These are phyloP conservation scores for Pleurotus tuoliensis DNA, from an alignment of 768 basidiomycete genomes.

Conservation along the genomic window DNA sequence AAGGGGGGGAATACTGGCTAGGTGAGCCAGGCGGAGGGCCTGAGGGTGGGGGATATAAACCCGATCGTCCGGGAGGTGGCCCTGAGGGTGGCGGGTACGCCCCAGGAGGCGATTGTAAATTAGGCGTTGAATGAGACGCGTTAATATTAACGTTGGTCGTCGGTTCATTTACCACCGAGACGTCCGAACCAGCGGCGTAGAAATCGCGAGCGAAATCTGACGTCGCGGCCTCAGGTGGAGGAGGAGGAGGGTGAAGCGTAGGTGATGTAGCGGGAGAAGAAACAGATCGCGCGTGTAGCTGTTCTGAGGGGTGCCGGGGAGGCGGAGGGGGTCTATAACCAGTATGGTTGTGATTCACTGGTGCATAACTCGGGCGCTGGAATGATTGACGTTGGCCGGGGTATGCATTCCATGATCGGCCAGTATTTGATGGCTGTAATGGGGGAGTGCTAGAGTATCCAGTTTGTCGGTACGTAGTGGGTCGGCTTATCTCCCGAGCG, in stretches of 20 bases:
- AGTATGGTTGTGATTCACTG: background rate
- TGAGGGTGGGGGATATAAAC: conserved; percentile 23
- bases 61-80: conserved; percentile 15
- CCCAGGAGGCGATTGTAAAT: background rate
- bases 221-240: conserved; percentile 7
- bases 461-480: background rate
- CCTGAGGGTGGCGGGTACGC: background rate
- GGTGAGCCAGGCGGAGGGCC: conserved; percentile 16
- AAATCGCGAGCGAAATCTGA: conserved; percentile 67
- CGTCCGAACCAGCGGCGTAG: conserved; percentile 42
- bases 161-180: background rate
- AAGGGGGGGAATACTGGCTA: background rate
- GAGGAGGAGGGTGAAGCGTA: background rate
- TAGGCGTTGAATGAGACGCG: conserved; percentile 1
- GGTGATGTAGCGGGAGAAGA: conserved; percentile 5
- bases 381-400: conserved; percentile 5
- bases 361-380: background rate
- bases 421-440: background rate
- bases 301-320: background rate
- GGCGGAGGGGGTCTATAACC: background rate
- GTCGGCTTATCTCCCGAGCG: conserved; percentile 1
- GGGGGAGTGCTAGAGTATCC: background rate
- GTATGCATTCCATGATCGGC: background rate
- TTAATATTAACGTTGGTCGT: background rate
- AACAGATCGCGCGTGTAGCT: background rate